phyloP scores from a whole-genome alignment of 768 basidiomycete genomes.

The Hemileccinum impolitum region DNA sequence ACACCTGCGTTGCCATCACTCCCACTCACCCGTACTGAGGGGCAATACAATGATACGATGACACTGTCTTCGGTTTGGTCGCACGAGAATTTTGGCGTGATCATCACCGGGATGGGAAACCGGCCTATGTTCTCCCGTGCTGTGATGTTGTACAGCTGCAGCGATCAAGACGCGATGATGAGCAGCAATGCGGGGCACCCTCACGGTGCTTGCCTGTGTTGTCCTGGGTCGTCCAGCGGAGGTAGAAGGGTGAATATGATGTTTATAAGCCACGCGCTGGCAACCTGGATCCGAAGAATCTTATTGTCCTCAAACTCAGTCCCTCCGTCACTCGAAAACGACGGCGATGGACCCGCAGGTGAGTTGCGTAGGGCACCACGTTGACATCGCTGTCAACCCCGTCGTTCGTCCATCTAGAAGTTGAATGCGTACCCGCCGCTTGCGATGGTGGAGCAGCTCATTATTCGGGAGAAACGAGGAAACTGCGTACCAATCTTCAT shows the following conservation, averaged over 20 bases:
- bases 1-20: not conserved
- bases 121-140: not conserved
- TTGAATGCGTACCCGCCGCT: slow-evolving; percentile 69
- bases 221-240: not conserved
- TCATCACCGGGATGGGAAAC: slow-evolving; percentile 44
- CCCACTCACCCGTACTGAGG: slow-evolving; percentile 60
- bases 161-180: not conserved
- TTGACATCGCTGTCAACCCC: slow-evolving; percentile 45
- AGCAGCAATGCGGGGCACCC: not conserved
- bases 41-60: slow-evolving; percentile 61
- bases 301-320: not conserved
- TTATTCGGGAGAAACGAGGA: slow-evolving; percentile 77
- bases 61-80: slow-evolving; percentile 57
- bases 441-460: slow-evolving; percentile 69
- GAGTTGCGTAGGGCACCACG: slow-evolving; percentile 8
- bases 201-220: not conserved
- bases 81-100: slow-evolving; percentile 74
- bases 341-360: slow-evolving; percentile 51
- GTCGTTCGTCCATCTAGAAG: slow-evolving; percentile 55
- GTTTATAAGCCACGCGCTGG: slow-evolving; percentile 1
- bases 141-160: not conserved
- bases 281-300: too few relatives aligned
- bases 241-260: slow-evolving; percentile 1
- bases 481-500: slow-evolving; percentile 94
- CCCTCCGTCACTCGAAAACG: not conserved